A percentile compares a stretch with the other conserved stretches of the same genome.
Conservation (phyloP, 225 moss, liverwort and hornwort species). For the Bryum argenteum region DNA sequence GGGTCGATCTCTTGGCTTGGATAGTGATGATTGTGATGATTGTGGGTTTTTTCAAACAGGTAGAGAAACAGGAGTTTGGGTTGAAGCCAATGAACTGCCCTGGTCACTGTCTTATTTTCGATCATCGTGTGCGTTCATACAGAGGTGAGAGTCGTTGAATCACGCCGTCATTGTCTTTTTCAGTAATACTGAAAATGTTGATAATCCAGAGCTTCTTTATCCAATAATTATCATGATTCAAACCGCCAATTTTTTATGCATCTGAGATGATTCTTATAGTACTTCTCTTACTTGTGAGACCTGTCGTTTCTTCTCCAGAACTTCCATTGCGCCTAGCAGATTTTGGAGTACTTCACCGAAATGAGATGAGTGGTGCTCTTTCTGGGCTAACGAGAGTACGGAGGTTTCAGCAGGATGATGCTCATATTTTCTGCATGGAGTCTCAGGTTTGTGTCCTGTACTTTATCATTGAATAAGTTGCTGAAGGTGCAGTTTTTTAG, state of each 20-base stretch:
- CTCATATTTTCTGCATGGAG: slow-evolving; percentile 97
- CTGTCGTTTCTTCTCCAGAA: slow-evolving; percentile 46
- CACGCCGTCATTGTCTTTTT: not conserved
- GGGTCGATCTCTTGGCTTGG: not conserved
- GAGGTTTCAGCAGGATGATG: slow-evolving; percentile 98
- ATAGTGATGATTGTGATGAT: not conserved
- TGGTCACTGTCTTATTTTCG: slow-evolving; percentile 93
- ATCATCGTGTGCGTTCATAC: slow-evolving; percentile 92
- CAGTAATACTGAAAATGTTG: not conserved
- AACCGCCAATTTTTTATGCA: not conserved
- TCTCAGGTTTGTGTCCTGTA: slow-evolving; percentile 58
- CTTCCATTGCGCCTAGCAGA: slow-evolving; percentile 85
- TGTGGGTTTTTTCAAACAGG: slow-evolving; percentile 40
- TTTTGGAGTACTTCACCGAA: slow-evolving; percentile 97
- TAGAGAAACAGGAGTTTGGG: slow-evolving; percentile 97
- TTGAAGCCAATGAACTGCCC: slow-evolving; percentile 99
- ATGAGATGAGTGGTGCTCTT: slow-evolving; percentile 97
- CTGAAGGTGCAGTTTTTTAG: not conserved
- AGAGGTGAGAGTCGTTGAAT: slow-evolving; percentile 56
- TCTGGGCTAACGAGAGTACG: slow-evolving; percentile 94
- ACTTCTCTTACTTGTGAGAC: not conserved
- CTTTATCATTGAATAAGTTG: slow-evolving; percentile 5
- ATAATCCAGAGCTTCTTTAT: not conserved
- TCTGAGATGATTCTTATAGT: slow-evolving; percentile 1
- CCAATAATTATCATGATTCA: too few species aligned